These are phyloP conservation scores for Triangularia verruculosa DNA, from an alignment of 2,329 filamentous ascomycete genomes.

Conservation along the genomic window DNA sequence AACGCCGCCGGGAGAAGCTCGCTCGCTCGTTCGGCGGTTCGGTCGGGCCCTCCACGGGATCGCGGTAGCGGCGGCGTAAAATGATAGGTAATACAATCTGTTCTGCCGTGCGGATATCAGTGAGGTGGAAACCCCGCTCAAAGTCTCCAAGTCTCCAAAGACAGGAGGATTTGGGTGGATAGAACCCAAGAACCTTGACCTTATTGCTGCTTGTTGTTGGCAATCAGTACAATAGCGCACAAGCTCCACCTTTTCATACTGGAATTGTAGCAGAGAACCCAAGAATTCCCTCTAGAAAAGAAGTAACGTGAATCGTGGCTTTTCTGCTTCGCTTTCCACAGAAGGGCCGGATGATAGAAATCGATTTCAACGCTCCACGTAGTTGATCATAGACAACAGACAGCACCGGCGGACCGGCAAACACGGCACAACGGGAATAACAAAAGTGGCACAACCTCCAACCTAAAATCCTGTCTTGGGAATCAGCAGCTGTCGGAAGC, in stretches of 20 bases:
- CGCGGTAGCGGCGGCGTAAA: background rate
- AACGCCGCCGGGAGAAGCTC: background rate
- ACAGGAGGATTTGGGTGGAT: background rate
- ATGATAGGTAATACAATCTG: background rate
- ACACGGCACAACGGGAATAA: constrained; percentile 12
- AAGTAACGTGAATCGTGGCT: background rate
- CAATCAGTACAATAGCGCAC: background rate
- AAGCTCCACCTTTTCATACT: background rate
- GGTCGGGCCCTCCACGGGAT: background rate
- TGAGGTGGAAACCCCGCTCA: background rate
- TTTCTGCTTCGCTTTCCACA: background rate
- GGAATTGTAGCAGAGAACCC: background rate
- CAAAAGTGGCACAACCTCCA: background rate
- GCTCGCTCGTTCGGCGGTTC: background rate
- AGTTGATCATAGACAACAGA: background rate
- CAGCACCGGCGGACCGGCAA: constrained; percentile 2
- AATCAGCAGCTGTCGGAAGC: background rate
- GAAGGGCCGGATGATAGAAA: background rate
- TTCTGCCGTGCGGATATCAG: background rate
- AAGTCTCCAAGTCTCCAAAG: background rate
- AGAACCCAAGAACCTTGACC: background rate
- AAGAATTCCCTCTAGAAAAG: background rate
- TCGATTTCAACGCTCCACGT: background rate
- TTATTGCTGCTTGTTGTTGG: background rate
- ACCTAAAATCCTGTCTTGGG: background rate